Base-by-base conservation (phyloP, 208 protist species). In the Wallacemonas sp. region DNA sequence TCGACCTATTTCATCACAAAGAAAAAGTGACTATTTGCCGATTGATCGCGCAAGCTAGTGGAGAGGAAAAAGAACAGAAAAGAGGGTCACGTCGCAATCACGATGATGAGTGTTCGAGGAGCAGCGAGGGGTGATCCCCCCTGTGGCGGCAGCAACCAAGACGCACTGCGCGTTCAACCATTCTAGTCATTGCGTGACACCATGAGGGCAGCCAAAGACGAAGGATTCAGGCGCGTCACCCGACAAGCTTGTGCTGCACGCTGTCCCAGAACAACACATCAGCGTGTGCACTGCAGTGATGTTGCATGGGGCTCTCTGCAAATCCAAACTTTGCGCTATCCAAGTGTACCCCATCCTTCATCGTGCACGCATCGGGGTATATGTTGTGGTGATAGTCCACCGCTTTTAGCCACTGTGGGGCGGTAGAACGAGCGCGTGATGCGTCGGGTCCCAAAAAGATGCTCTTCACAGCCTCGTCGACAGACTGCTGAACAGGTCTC, bases 301-400 rank as follows among this genome's bases (percentile, higher is more conserved):
- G 51, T 3, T 15, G 14, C 11, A 14, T 8, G 30, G 11, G 30
- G 19, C 15, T 5, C n/a, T 58, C 51, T 17, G 51, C 33, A 21
- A 58, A 58, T 26, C 51, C 51, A 6, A 58, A n/a, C 51, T 58
- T 58, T 9, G 51, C 51, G 12, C 30, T 38, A 19, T 58, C 51
- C 26, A 58, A n/a, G 1, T 58, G 51, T 31, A 58, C 51, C 30
- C 51, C 51, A 31, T 58, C 51, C n/a, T 11, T 58, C 51, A 58
- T 58, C 12, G 51, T 58, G 30, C 51, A 58, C 51, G 41, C 51
- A n/a, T 6, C 14, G 15, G 51, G 51, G 31, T 58, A 58, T 3
- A 39, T 2, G 24, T 21, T 21, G 17, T 39, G 51, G n/a, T 33
- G 26, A 21, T 58, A 58, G 0, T 58, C 51, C 9, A 58, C 51